Evolutionary conservation across 2,329 filamentous ascomycete species (phyloP), one percentile per base, ranked within the genome.

Genomic region (Aspergillus aculeatus): DNA sequence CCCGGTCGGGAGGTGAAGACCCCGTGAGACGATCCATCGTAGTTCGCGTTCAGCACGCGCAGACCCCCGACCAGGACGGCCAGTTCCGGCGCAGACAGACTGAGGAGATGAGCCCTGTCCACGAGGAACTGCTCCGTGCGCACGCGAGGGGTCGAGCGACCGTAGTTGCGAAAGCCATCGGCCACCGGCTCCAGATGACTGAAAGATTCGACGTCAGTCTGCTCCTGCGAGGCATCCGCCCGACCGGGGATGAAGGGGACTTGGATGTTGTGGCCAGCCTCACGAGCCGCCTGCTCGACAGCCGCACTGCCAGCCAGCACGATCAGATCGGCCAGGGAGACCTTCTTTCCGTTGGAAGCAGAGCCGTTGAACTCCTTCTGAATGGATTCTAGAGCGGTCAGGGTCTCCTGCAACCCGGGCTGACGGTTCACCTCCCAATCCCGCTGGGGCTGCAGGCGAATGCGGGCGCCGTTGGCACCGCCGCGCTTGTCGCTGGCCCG

Each of bases 141-240:
- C 32, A 86, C 87, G 47, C 86, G 85, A 1, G 76, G 61, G 3
- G 82, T 86, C 1, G 84, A 84, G 65, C 83, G 80, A 69, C 89
- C 89, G 72, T 89, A 92, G 83, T 90, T 92, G 71, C 89, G 88
- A 89, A 93, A 92, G 5, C 88, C 89, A 64, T 93, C 90, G n/a
- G 83, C 83, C 31, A 79, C 66, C 1, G 90, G 89, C 80, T 91
- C 84, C 29, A 93, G 83, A 77, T 88, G 81, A 60, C 72, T 73
- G 71, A 90, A 86, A 1, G 87, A 86, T 64, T 83, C 71, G 21
- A 82, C 77, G 58, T 93, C 89, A 6, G 90, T 92, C 77, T 91
- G 82, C 70, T 90, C 87, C 73, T 89, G 83, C 0, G 86, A 81
- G 26, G 90, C 89, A 66, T 93, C 90, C 38, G 79, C 85, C 58